Evolutionary conservation across 2,329 filamentous ascomycete genomes (phyloP).

Genomic region (Pseudodiploospora longispora): DNA sequence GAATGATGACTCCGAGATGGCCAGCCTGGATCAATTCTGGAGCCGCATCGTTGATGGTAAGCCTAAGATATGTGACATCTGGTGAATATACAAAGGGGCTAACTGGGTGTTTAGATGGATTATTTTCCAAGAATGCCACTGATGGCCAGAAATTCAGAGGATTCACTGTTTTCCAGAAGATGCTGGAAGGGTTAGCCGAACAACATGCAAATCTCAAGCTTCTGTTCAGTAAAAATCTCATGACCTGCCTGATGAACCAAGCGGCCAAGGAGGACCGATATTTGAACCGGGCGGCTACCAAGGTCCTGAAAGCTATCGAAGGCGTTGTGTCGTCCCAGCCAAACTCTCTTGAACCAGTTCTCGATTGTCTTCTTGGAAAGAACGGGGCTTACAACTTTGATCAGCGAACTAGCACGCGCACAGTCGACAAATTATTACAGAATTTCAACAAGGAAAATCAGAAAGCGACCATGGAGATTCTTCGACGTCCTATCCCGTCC

Average conservation of each 20-base stretch:
- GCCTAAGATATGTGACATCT: slow-evolving; percentile 20
- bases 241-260: slow-evolving; percentile 76
- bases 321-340: slow-evolving; percentile 54
- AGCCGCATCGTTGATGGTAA: slow-evolving; percentile 75
- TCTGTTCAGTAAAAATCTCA: slow-evolving; percentile 77
- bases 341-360: slow-evolving; percentile 48
- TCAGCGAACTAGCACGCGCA: slow-evolving; percentile 76
- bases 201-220: slow-evolving; percentile 39
- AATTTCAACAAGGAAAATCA: slow-evolving; percentile 50
- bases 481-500: slow-evolving; percentile 34
- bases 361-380: slow-evolving; percentile 61
- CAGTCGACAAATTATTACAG: slow-evolving; percentile 65
- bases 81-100: slow-evolving; percentile 9
- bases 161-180: slow-evolving; percentile 76
- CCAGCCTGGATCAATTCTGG: slow-evolving; percentile 73
- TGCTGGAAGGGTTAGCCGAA: slow-evolving; percentile 48
- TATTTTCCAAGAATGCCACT: slow-evolving; percentile 76
- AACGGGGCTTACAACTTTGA: slow-evolving; percentile 75
- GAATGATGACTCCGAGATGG: slow-evolving; percentile 22
- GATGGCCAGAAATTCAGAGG: slow-evolving; percentile 88
- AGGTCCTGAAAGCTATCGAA: slow-evolving; percentile 65
- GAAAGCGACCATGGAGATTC: slow-evolving; percentile 40
- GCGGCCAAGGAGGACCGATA: slow-evolving; percentile 69
- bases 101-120: slow-evolving; percentile 51
- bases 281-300: slow-evolving; percentile 69